These are phyloP conservation scores for Scleroderma bovista DNA, from an alignment of 768 basidiomycete genomes.

Conservation along the genomic window DNA sequence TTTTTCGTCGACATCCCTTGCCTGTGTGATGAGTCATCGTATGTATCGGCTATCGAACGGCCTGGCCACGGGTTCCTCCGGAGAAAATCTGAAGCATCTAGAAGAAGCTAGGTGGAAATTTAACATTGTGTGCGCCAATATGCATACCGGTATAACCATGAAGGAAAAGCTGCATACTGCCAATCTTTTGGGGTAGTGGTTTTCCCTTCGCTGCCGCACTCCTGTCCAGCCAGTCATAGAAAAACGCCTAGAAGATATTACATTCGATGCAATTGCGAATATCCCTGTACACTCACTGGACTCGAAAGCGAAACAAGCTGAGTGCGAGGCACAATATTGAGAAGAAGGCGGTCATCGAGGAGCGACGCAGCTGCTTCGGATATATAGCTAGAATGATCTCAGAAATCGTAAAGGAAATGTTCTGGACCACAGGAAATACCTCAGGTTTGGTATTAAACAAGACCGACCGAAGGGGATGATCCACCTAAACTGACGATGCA, in stretches of 20 bases:
- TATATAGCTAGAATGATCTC: slow-evolving; percentile 54
- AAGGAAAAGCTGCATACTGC: slow-evolving; percentile 86
- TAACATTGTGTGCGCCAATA: background rate
- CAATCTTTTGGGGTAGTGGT: slow-evolving; percentile 79
- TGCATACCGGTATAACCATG: slow-evolving; percentile 68
- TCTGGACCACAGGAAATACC: slow-evolving; percentile 35
- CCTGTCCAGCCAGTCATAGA: slow-evolving; percentile 88
- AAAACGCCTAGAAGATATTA: slow-evolving; percentile 59
- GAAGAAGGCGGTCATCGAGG: slow-evolving; percentile 64
- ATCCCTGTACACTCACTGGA: slow-evolving; percentile 34
- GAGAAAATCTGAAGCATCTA: slow-evolving; percentile 85
- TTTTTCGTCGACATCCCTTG: slow-evolving; percentile 65
- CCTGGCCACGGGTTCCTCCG: slow-evolving; percentile 86
- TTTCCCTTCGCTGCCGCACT: slow-evolving; percentile 80
- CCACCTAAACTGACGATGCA: slow-evolving; percentile 84
- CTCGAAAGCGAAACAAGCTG: slow-evolving; percentile 79
- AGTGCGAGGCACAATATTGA: slow-evolving; percentile 83
- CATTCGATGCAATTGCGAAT: slow-evolving; percentile 1
- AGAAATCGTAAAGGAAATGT: background rate
- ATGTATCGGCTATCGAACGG: slow-evolving; percentile 76
- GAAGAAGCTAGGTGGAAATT: background rate
- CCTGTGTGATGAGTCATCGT: slow-evolving; percentile 77
- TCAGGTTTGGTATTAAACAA: slow-evolving; percentile 85
- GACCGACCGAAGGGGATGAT: slow-evolving; percentile 87
- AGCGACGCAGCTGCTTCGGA: slow-evolving; percentile 87